Conservation (phyloP, 1,284 basidiomycete genomes). For the Golubevia pallescens region DNA sequence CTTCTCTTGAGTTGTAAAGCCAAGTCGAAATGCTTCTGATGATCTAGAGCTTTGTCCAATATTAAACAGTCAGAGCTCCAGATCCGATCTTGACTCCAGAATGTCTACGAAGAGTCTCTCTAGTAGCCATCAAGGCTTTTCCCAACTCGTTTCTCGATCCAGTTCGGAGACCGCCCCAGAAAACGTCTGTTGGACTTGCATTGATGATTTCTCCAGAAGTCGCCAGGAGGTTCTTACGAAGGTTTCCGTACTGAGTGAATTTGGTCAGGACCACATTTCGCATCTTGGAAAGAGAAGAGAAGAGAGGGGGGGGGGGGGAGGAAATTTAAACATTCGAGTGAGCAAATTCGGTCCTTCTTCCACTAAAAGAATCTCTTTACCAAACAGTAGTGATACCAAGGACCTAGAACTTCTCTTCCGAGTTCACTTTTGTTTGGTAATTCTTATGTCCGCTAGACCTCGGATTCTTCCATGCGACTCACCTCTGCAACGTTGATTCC, state of each 20-base stretch:
- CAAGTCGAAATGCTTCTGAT: not conserved
- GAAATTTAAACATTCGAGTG: no score
- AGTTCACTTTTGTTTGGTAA: no score
- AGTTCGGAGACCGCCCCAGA: conserved; percentile 32
- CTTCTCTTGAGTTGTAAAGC: not conserved
- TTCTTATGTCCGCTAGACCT: no score
- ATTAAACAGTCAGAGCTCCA: conserved; percentile 29
- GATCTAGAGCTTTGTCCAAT: not conserved
- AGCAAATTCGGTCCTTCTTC: no score
- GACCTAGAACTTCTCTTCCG: no score
- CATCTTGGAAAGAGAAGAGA: conserved; percentile 3
- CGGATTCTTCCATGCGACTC: no score
- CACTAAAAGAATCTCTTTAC: no score
- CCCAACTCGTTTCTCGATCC: conserved; percentile 39
- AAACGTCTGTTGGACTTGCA: conserved; percentile 38
- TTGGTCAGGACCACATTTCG: conserved; percentile 24
- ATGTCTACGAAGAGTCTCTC: conserved; percentile 25
- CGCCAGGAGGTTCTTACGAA: conserved; percentile 25
- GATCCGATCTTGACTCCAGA: conserved; percentile 31
- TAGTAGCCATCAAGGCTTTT: conserved; percentile 27
- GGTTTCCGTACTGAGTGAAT: conserved; percentile 27
- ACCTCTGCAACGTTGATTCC: conserved; percentile 38
- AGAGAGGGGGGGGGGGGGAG: not conserved
- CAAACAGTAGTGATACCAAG: no score
- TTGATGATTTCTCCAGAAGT: conserved; percentile 36